A percentile compares a stretch with the other conserved stretches of the same genome.
Conservation (phyloP, 192 early-diverging fungal genomes). For the Rhizophagus clarus region DNA sequence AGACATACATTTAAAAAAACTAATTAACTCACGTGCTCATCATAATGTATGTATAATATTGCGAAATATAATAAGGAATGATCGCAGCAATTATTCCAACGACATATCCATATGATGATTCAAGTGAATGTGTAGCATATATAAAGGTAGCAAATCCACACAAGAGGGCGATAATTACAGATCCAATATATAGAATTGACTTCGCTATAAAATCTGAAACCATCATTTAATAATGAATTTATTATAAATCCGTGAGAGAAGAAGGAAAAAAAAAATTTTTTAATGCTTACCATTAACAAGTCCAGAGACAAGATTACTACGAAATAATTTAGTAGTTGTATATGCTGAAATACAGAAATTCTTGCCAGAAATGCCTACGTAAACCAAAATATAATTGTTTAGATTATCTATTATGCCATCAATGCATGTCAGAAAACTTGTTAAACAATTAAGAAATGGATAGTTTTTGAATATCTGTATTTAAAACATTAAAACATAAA, state of each 20-base stretch:
- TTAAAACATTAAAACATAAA: constrained; percentile 14
- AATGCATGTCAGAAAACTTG: constrained; percentile 37
- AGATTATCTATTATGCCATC: constrained; percentile 52
- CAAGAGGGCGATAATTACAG: constrained; percentile 54
- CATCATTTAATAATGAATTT: neutral
- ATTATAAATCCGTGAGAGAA: neutral
- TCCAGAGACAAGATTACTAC: constrained; percentile 72
- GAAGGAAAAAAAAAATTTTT: neutral
- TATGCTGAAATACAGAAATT: constrained; percentile 58
- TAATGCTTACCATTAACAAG: constrained; percentile 50
- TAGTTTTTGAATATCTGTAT: constrained; percentile 37
- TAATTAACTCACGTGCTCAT: constrained; percentile 68
- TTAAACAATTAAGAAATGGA: constrained; percentile 46
- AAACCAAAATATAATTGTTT: constrained; percentile 71
- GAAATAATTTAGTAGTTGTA: constrained; percentile 69
- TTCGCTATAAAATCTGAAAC: constrained; percentile 55
- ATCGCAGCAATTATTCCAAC: constrained; percentile 60
- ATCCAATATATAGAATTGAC: constrained; percentile 60
- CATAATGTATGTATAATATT: constrained; percentile 70
- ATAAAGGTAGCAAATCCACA: constrained; percentile 63
- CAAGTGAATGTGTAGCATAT: constrained; percentile 54
- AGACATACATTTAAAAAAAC: neutral
- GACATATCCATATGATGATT: constrained; percentile 66
- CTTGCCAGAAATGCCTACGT: constrained; percentile 70
- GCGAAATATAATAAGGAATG: constrained; percentile 67